Percentiles rank a stretch among this genome's conserved stretches.
phyloP scores from a whole-genome alignment of 805 yeast genomes.

The Zygotorulaspora florentina region DNA sequence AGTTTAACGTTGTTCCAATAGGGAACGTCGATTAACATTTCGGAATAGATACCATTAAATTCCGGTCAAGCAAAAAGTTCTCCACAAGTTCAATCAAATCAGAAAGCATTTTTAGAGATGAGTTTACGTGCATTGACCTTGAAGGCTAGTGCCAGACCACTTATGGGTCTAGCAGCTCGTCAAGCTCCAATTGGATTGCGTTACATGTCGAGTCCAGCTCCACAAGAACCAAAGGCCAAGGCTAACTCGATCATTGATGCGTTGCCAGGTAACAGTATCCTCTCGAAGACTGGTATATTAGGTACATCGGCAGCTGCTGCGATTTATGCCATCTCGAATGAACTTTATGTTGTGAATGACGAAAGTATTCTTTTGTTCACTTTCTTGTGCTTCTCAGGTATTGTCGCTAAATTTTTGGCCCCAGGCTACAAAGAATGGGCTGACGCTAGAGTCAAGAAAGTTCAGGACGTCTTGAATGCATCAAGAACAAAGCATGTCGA shows the following conservation, averaged over 20 bases:
- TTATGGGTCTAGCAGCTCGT: constrained; percentile 22
- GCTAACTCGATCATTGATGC: constrained; percentile 88
- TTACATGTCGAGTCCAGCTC: constrained; percentile 49
- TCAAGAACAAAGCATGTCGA: constrained; percentile 87
- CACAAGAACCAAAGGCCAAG: constrained; percentile 78
- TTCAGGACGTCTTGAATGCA: constrained; percentile 73
- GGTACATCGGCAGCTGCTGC: constrained; percentile 96
- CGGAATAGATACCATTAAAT: background rate
- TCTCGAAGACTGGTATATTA: constrained; percentile 91
- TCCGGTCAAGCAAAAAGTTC: background rate
- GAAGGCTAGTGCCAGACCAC: constrained; percentile 26
- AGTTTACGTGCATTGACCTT: constrained; percentile 31
- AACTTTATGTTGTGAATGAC: constrained; percentile 87
- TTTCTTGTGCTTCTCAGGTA: constrained; percentile 69
- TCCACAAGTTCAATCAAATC: background rate
- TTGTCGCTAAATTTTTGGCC: constrained; percentile 82
- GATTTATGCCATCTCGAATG: constrained; percentile 89
- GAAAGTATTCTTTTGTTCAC: constrained; percentile 83
- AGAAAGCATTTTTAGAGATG: constrained; percentile 13
- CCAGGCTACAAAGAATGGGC: constrained; percentile 96
- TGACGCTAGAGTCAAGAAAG: constrained; percentile 74
- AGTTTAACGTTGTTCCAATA: too few species aligned
- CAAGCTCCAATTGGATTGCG: constrained; percentile 48
- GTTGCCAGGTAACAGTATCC: constrained; percentile 82
- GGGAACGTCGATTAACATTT: background rate